Percentiles rank a stretch among this genome's conserved stretches.
phyloP scores from a whole-genome alignment of 768 basidiomycete genomes.

The Tephrocybe sp. region DNA sequence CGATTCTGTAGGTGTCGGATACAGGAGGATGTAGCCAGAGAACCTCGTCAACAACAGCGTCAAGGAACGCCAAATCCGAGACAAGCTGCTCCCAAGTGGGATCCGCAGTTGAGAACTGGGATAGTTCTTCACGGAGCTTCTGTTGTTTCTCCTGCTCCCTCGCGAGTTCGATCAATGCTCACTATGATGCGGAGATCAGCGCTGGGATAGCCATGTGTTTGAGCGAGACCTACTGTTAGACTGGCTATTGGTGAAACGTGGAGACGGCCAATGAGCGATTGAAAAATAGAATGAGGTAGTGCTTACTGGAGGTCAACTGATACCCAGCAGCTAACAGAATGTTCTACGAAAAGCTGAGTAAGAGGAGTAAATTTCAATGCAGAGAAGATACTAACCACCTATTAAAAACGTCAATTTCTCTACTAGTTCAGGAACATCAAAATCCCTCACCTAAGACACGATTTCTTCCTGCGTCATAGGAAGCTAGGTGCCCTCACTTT shows the following conservation, averaged over 20 bases:
- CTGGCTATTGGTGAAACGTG: conserved; percentile 22
- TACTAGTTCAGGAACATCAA: background rate
- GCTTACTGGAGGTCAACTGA: conserved; percentile 50
- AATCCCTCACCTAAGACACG: conserved; percentile 28
- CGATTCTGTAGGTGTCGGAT: conserved; percentile 32
- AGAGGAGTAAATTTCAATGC: background rate
- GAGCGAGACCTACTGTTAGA: conserved; percentile 27
- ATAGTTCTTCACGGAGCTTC: conserved; percentile 48
- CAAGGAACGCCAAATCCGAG: conserved; percentile 50
- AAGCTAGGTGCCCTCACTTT: conserved; percentile 23
- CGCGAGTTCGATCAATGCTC: conserved; percentile 57
- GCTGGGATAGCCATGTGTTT: background rate
- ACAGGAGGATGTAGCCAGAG: conserved; percentile 44
- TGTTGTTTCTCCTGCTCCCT: conserved; percentile 41
- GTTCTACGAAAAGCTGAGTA: conserved; percentile 27
- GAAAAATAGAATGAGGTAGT: too few relatives aligned
- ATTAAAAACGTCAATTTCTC: background rate
- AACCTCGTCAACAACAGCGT: conserved; percentile 45
- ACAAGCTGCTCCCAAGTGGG: conserved; percentile 54
- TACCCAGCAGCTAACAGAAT: conserved; percentile 41
- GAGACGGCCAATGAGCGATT: background rate
- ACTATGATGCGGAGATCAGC: conserved; percentile 26
- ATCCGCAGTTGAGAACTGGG: conserved; percentile 37
- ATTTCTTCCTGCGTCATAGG: conserved; percentile 39
- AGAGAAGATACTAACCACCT: background rate